Evolutionary conservation across 1,139 yeast species (phyloP), one percentile per base, ranked within the genome.

Genomic region (Debaryomyces nepalensis): DNA sequence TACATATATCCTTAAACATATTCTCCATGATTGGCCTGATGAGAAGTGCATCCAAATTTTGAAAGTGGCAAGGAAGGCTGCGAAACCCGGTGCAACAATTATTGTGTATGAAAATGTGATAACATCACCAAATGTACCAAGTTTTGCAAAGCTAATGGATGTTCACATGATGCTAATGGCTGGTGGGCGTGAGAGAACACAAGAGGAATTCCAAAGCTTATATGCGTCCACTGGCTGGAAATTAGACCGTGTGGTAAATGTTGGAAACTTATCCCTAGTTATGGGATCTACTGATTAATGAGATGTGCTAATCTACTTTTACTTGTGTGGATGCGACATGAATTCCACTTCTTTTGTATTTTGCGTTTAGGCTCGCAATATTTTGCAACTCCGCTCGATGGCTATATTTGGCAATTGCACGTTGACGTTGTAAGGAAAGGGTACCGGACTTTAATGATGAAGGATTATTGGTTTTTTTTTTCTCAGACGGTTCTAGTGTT

Each of bases 211-310:
- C 16, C 4, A 29, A 16, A 29, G 7, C n/a, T 16, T 29, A 5
- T 29, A 29, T 29, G 33, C n/a, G 16, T n/a, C 33, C 7, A 5
- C 33, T 5, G 33, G 33, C 33, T 29, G 15, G 33, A 29, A 29
- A 16, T 14, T 29, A 6, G 23, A 21, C 6, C 6, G 23, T 9
- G 23, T 21, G 6, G 8, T 6, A 21, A 6, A 6, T 7, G 6
- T 6, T 21, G 23, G 23, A 9, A 9, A 21, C 23, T 7, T 21
- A 7, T 21, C 23, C 9, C 23, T 21, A 21, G 23, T 21, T 7
- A 21, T 21, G 9, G 23, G 23, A 7, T 21, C 23, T 21, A n/a
- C n/a, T n/a, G n/a, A n/a, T n/a, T n/a, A n/a, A n/a, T n/a, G n/a
- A n/a, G n/a, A n/a, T n/a, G n/a, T n/a, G n/a, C n/a, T n/a, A n/a